Conservation (phyloP, 176 grass and related monocot genomes). For the Carex kokanica region DNA sequence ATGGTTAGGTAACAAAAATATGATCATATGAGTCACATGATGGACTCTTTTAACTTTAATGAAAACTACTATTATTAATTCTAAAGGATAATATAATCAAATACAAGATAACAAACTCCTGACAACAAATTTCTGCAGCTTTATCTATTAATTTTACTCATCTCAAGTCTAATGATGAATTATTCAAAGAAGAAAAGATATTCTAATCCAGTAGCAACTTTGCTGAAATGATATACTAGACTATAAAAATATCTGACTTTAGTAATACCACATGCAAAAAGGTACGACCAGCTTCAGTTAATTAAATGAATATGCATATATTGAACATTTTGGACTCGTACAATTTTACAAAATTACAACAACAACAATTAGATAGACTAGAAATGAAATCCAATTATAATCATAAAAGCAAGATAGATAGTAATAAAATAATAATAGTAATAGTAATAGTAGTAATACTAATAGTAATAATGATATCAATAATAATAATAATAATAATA, state of each 20-base stretch:
- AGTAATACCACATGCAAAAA: neutral
- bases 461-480: too few relatives aligned
- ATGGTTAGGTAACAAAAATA: neutral
- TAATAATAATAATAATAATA: too few relatives aligned
- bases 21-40: neutral
- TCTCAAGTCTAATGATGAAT: neutral
- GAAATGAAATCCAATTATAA: too few relatives aligned
- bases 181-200: constrained; percentile 5
- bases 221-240: neutral
- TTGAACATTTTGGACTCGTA: too few relatives aligned
- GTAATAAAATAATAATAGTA: too few relatives aligned
- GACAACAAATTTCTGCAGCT: neutral
- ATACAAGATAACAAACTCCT: neutral
- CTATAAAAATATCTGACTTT: neutral
- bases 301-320: neutral
- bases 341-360: too few relatives aligned
- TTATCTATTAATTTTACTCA: constrained; percentile 5
- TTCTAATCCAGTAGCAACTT: neutral
- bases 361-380: too few relatives aligned
- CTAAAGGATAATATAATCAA: neutral
- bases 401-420: too few relatives aligned
- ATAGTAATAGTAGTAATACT: too few relatives aligned
- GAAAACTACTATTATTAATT: neutral
- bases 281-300: neutral
- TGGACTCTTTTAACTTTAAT: neutral